phyloP scores from a whole-genome alignment of 257 asterid genomes.

The Solanum pimpinellifolium region DNA sequence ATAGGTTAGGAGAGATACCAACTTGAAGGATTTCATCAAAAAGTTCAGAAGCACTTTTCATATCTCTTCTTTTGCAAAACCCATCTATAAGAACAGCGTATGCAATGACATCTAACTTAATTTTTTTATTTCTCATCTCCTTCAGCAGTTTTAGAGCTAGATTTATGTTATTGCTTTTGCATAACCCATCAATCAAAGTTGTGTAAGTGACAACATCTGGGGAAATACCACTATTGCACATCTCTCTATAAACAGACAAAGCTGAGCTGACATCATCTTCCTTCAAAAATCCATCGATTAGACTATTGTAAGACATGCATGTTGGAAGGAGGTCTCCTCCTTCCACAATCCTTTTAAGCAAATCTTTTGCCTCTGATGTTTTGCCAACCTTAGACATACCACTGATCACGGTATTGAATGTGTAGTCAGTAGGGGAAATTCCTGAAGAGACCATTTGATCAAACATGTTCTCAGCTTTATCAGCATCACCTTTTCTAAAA shows the following conservation, averaged over 20 bases:
- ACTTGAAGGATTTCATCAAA: conserved; percentile 50
- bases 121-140: conserved; percentile 56
- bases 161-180: conserved; percentile 31
- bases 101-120: conserved; percentile 52
- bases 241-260: conserved; percentile 43
- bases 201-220: conserved; percentile 69
- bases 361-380: conserved; percentile 34
- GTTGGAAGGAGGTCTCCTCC: conserved; percentile 37
- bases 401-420: conserved; percentile 37
- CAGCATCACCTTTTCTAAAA: conserved; percentile 43
- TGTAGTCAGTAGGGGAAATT: conserved; percentile 43
- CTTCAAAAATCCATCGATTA: conserved; percentile 68
- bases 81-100: conserved; percentile 58
- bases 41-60: conserved; percentile 47
- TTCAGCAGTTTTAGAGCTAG: conserved; percentile 38
- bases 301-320: conserved; percentile 56
- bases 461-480: conserved; percentile 41
- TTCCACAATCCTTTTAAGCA: conserved; percentile 30
- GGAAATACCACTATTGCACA: conserved; percentile 31
- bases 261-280: conserved; percentile 44
- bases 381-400: conserved; percentile 63
- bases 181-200: conserved; percentile 54
- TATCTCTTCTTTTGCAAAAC: conserved; percentile 66
- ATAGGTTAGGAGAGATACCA: conserved; percentile 54
- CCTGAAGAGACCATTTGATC: conserved; percentile 48